Evolutionary conservation across 768 basidiomycete genomes (phyloP).

Genomic region (Gymnopilus junonius): DNA sequence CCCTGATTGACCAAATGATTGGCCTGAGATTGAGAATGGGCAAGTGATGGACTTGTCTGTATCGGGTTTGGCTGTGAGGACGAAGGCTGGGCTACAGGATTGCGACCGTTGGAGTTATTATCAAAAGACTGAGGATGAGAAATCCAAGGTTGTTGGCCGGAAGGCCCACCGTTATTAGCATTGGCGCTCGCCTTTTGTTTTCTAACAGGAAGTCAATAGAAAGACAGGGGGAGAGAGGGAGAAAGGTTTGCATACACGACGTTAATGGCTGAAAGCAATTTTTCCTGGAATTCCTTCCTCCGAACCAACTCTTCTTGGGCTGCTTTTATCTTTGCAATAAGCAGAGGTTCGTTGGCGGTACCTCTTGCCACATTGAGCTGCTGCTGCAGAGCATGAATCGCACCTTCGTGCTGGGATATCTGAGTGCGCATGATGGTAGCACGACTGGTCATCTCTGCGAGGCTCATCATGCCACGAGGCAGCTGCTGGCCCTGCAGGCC

Average conservation of each 20-base stretch:
- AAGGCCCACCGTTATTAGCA: constrained; percentile 1
- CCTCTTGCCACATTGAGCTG: constrained; percentile 8
- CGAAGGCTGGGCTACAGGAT: constrained; percentile 11
- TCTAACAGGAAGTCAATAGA: not conserved
- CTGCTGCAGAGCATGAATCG: not conserved
- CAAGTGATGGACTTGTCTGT: constrained; percentile 26
- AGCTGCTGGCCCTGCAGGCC: not conserved
- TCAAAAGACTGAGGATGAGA: constrained; percentile 10
- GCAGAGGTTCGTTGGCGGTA: constrained; percentile 14
- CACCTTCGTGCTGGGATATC: constrained; percentile 15
- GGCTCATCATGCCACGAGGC: not conserved
- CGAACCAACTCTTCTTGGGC: constrained; percentile 29
- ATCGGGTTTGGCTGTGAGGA: constrained; percentile 29
- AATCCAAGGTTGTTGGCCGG: constrained; percentile 13
- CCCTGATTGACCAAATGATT: constrained; percentile 22
- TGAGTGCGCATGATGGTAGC: constrained; percentile 4
- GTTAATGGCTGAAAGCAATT: constrained; percentile 29
- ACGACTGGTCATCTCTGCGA: constrained; percentile 7
- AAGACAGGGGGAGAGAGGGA: not conserved
- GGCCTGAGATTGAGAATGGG: constrained; percentile 22
- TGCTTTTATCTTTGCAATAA: constrained; percentile 19
- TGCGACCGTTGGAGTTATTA: constrained; percentile 3
- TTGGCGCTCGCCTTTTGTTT: constrained; percentile 8
- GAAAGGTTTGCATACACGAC: constrained; percentile 6
- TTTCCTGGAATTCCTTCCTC: constrained; percentile 44